Percentiles rank a stretch among this genome's conserved stretches.
These are phyloP conservation scores for Chlamydomonas sphaeroides DNA, from an alignment of 139 green algal species.

Conservation along the genomic window DNA sequence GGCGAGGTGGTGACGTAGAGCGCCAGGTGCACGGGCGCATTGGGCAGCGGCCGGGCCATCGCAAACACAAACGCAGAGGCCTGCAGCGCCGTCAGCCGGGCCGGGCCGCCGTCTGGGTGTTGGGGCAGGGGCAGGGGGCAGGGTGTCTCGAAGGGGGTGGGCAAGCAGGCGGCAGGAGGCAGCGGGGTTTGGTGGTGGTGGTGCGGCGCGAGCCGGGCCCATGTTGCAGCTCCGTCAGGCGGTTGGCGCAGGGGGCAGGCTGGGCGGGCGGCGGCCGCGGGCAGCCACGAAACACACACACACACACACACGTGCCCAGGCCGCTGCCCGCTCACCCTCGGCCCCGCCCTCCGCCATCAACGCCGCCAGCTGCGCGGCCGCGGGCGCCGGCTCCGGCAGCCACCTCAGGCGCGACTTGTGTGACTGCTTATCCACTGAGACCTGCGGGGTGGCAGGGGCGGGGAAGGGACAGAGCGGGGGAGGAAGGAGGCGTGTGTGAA, in stretches of 20 bases:
- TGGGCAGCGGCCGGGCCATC: slow-evolving; percentile 11
- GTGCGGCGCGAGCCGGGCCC: no score
- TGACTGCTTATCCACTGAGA: slow-evolving; percentile 32
- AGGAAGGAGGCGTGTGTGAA: not conserved
- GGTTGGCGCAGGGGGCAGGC: not conserved
- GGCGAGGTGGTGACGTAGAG: slow-evolving; percentile 24
- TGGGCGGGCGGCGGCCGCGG: not conserved
- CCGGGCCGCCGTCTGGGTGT: not conserved
- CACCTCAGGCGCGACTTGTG: slow-evolving; percentile 36
- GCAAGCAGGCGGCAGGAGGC: no score
- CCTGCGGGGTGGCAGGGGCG: not conserved
- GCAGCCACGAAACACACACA: no score
- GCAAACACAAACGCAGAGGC: slow-evolving; percentile 6
- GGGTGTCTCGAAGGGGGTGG: no score
- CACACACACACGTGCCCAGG: no score
- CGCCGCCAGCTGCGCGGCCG: not conserved
- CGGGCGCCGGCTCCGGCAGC: not conserved
- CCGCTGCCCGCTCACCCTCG: no score
- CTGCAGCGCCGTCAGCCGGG: not conserved
- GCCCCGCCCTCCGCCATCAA: not conserved
- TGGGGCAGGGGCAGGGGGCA: no score
- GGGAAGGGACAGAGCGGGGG: not conserved
- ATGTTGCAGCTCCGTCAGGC: no score
- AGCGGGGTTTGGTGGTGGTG: no score
- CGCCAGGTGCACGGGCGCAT: not conserved